These are phyloP conservation scores for Apophysomyces variabilis DNA, from an alignment of 371 early-diverging fungal species.

Conservation along the genomic window DNA sequence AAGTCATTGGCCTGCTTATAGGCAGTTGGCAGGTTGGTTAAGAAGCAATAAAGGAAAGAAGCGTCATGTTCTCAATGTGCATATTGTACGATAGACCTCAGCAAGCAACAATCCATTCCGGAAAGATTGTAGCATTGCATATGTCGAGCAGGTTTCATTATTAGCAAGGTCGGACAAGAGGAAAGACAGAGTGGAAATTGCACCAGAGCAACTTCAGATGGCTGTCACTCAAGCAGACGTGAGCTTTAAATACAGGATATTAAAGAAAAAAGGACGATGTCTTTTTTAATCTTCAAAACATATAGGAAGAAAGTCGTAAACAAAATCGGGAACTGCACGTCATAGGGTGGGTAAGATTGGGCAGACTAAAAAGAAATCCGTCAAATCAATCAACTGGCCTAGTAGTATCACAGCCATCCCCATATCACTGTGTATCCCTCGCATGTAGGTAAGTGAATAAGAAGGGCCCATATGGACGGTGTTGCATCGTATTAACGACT, in stretches of 20 bases:
- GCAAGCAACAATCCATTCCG: constrained; percentile 35
- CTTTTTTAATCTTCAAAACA: not conserved
- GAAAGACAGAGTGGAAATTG: constrained; percentile 75
- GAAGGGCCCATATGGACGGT: too few relatives aligned
- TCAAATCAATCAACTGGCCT: not conserved
- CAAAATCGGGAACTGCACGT: constrained; percentile 56
- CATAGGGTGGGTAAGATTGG: constrained; percentile 70
- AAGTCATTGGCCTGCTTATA: constrained; percentile 75
- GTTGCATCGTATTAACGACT: too few relatives aligned
- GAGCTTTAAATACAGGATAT: not conserved
- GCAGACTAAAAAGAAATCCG: not conserved
- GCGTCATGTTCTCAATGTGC: not conserved
- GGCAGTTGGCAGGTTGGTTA: constrained; percentile 64
- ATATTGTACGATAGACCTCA: constrained; percentile 23
- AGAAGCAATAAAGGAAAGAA: not conserved
- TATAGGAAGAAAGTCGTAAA: constrained; percentile 49
- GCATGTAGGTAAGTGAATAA: constrained; percentile 58
- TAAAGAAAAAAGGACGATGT: not conserved
- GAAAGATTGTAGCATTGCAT: constrained; percentile 41
- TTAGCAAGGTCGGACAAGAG: constrained; percentile 76
- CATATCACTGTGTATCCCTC: constrained; percentile 80
- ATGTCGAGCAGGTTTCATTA: constrained; percentile 60
- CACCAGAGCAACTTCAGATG: constrained; percentile 64
- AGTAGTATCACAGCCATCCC: constrained; percentile 70
- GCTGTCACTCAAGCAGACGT: constrained; percentile 74